Evolutionary conservation across 2,329 filamentous ascomycete species (phyloP), one percentile per base, ranked within the genome.

Genomic region (Elsinoe necatrix): DNA sequence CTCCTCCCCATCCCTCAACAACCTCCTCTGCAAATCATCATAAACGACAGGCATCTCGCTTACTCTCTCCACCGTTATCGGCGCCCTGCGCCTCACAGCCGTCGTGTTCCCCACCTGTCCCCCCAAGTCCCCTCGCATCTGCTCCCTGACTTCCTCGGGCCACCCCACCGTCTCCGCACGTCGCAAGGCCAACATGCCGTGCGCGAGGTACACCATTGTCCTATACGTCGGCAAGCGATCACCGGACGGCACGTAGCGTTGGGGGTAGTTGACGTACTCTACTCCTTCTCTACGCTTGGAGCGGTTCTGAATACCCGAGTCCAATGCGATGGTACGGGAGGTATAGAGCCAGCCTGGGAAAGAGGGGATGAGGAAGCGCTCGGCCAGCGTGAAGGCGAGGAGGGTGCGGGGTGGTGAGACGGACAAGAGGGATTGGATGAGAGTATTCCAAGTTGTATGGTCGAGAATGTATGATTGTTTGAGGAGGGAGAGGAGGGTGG

Each of bases 371-470:
- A 97, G 83, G 59, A 82, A 81, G 23, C 77, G 72, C 72, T 97
- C 92, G 67, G 87, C 92, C 54, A 84, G 72, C 20, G 73, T 67
- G 71, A 93, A 95, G 35, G 90, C 90, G 18, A 85, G 76, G 48
- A 81, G 71, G 63, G 80, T 78, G 45, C 79, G 76, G 14, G 68
- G 64, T 21, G 67, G 67, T 45, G 79, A 77, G 55, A 82, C 75
- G 14, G 35, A 34, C 21, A 83, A 81, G 25, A 96, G 80, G 52
- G 78, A 71, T 63, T 86, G 81, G 56, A 95, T 78, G 61, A 87
- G 84, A 52, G 80, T 77, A 67, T 95, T 93, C 89, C 89, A 95
- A 63, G 88, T 90, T 63, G 79, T 79, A 67, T 81, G 84, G 65
- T 89, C 85, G 57, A 96, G 71, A 25, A 75, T 73, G 73, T 92